Conservation (phyloP, 306 rosid species). For the Acacia melanoxylon region DNA sequence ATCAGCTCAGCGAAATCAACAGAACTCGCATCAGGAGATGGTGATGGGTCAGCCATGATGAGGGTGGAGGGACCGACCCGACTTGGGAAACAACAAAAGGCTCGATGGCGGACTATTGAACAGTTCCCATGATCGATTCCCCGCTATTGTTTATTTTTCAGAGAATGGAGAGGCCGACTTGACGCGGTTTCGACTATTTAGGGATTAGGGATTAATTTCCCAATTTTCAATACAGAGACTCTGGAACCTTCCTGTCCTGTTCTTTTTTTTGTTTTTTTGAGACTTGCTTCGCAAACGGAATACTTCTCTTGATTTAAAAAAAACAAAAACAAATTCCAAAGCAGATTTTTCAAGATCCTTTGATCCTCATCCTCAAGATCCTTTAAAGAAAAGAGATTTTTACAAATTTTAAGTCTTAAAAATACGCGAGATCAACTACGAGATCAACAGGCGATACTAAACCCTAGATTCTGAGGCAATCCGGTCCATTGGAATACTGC, state of each 20-base stretch:
- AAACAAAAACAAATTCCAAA: no score
- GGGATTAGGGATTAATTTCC: background rate
- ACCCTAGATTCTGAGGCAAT: no score
- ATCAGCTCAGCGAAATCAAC: constrained; percentile 40
- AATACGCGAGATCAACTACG: no score
- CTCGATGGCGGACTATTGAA: background rate
- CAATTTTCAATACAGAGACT: background rate
- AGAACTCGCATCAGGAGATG: constrained; percentile 23
- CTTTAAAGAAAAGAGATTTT: no score
- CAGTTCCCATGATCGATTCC: background rate
- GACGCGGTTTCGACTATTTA: background rate
- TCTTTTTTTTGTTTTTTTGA: no score
- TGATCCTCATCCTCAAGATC: no score
- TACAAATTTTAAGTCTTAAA: no score
- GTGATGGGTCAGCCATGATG: constrained; percentile 45
- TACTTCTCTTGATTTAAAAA: no score
- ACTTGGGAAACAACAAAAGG: background rate
- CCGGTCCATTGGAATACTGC: no score
- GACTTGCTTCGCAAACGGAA: no score
- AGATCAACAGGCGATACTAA: no score
- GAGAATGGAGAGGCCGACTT: background rate
- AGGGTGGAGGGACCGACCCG: constrained; percentile 15
- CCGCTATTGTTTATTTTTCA: background rate
- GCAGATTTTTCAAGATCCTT: no score
- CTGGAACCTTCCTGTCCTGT: background rate